phyloP scores from a whole-genome alignment of 306 rosid species.

The Citrullus amarus region DNA sequence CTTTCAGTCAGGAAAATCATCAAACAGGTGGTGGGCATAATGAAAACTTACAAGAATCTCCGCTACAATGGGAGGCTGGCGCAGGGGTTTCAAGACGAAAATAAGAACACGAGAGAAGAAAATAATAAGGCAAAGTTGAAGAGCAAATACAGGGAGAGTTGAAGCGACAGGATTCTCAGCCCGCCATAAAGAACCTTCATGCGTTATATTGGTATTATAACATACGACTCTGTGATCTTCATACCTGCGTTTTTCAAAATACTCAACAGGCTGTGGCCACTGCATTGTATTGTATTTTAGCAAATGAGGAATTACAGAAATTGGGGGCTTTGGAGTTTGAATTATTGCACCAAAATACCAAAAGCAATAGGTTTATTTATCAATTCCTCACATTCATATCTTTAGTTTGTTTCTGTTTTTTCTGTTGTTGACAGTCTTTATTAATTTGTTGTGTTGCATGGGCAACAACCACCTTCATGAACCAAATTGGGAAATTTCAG shows the following conservation, averaged over 20 bases:
- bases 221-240: slow-evolving; percentile 5
- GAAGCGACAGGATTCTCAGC: slow-evolving; percentile 11
- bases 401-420: too few species aligned
- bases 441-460: too few species aligned
- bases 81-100: slow-evolving; percentile 12
- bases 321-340: too few species aligned
- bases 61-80: slow-evolving; percentile 23
- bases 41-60: slow-evolving; percentile 21
- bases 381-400: too few species aligned
- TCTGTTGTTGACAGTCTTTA: too few species aligned
- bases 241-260: neutral
- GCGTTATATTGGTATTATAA: slow-evolving; percentile 10
- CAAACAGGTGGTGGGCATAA: neutral
- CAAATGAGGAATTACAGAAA: too few species aligned
- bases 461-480: too few species aligned
- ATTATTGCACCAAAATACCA: too few species aligned
- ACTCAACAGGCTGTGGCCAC: neutral
- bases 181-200: slow-evolving; percentile 14
- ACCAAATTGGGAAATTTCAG: too few species aligned
- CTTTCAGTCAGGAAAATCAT: neutral
- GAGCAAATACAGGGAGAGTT: slow-evolving; percentile 7
- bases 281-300: neutral
- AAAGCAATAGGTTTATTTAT: too few species aligned
- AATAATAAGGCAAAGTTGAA: slow-evolving; percentile 17
- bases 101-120: slow-evolving; percentile 12